Percentiles rank a stretch among this genome's conserved stretches.
These are phyloP conservation scores for Blastocystis sp. DNA, from an alignment of 352 stramenopile species.

Conservation along the genomic window DNA sequence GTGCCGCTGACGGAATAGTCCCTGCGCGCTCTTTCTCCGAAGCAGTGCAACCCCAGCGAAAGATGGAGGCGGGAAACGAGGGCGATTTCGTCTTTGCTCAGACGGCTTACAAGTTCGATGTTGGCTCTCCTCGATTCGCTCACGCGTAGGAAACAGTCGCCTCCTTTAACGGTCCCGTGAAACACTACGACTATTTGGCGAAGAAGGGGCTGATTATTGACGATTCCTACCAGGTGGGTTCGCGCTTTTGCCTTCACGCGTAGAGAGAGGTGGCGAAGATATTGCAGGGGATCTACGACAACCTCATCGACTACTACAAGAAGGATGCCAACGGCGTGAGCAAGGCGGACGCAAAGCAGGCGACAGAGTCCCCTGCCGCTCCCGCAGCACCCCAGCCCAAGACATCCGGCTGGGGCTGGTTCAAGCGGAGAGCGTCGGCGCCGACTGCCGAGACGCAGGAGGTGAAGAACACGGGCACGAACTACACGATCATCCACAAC, in stretches of 20 bases:
- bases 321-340: background rate
- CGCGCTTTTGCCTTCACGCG: background rate
- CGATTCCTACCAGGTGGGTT: slow-evolving; percentile 27
- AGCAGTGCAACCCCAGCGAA: background rate
- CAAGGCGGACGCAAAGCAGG: background rate
- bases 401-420: slow-evolving; percentile 37
- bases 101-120: slow-evolving; percentile 72
- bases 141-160: slow-evolving; percentile 38
- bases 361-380: background rate
- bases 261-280: slow-evolving; percentile 67
- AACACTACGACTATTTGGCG: slow-evolving; percentile 57
- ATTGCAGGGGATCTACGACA: slow-evolving; percentile 63
- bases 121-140: background rate
- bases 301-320: slow-evolving; percentile 52
- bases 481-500: slow-evolving; percentile 64
- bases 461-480: slow-evolving; percentile 65
- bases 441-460: background rate
- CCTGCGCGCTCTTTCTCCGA: slow-evolving; percentile 25
- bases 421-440: slow-evolving; percentile 15
- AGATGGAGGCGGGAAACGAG: background rate
- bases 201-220: slow-evolving; percentile 55
- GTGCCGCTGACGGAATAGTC: too few relatives aligned
- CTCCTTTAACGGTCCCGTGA: slow-evolving; percentile 67
- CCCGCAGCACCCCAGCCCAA: background rate
- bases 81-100: slow-evolving; percentile 60